These are phyloP conservation scores for Austroboletus niveus DNA, from an alignment of 1,284 basidiomycete genomes.

Conservation along the genomic window DNA sequence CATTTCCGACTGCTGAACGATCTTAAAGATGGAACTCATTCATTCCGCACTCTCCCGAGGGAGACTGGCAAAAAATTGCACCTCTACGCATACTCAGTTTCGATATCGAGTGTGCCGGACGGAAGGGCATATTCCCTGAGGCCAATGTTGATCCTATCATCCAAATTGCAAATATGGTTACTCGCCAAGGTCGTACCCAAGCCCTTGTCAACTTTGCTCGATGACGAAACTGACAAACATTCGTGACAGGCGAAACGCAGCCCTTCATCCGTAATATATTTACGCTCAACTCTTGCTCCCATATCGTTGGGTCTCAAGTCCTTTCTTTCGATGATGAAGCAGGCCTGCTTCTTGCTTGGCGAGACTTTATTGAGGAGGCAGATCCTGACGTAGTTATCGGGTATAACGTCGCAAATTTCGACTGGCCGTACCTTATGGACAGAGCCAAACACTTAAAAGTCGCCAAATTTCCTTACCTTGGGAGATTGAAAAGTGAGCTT, in stretches of 20 bases:
- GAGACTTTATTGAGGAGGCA: conserved; percentile 80
- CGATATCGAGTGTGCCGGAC: conserved; percentile 95
- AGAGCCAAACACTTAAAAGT: conserved; percentile 81
- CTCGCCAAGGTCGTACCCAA: conserved; percentile 73
- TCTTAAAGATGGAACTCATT: conserved; percentile 71
- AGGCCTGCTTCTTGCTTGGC: conserved; percentile 76
- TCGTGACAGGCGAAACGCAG: conserved; percentile 65
- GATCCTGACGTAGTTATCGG: conserved; percentile 95
- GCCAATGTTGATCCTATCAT: conserved; percentile 88
- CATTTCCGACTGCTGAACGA: not conserved
- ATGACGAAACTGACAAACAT: conserved; percentile 2
- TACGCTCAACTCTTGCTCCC: conserved; percentile 87
- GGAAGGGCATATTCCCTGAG: conserved; percentile 95
- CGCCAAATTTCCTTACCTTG: conserved; percentile 73
- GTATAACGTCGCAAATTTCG: conserved; percentile 90
- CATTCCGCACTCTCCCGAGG: conserved; percentile 87
- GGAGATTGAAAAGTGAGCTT: conserved; percentile 68
- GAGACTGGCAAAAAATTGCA: conserved; percentile 86
- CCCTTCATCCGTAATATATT: conserved; percentile 97
- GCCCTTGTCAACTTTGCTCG: not conserved
- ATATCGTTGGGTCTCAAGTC: conserved; percentile 95
- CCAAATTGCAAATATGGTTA: conserved; percentile 98
- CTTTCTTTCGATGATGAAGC: conserved; percentile 79
- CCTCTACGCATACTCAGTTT: conserved; percentile 92
- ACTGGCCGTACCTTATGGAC: conserved; percentile 92